These are phyloP conservation scores for Phylloporus sp. DNA, from an alignment of 768 basidiomycete genomes.

Conservation along the genomic window DNA sequence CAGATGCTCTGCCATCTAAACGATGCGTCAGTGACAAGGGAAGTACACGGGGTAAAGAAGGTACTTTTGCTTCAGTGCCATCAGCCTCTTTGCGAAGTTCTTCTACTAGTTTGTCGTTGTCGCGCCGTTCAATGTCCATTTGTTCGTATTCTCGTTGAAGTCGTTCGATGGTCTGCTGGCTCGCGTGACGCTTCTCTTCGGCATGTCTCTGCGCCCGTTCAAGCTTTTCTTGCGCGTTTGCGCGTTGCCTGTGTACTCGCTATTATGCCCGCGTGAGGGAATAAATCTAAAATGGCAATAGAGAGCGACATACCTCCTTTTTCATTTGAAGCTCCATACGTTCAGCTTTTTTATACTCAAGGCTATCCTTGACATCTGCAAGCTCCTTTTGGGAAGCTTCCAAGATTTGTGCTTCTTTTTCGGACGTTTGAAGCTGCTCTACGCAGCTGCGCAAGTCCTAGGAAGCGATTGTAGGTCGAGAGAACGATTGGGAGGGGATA, in stretches of 20 bases:
- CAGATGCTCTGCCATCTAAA: constrained; percentile 72
- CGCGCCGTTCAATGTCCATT: constrained; percentile 70
- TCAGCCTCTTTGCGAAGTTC: constrained; percentile 70
- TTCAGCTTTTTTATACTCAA: constrained; percentile 74
- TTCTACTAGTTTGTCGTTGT: constrained; percentile 76
- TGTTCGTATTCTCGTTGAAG: constrained; percentile 76
- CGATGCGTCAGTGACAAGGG: background rate
- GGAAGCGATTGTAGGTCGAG: background rate
- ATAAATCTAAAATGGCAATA: background rate
- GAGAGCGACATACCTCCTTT: constrained; percentile 51
- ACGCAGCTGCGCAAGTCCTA: constrained; percentile 70
- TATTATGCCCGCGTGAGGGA: constrained; percentile 28
- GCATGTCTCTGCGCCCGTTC: constrained; percentile 74
- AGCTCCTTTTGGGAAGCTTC: constrained; percentile 65
- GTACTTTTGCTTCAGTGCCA: constrained; percentile 63
- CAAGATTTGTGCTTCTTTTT: constrained; percentile 62
- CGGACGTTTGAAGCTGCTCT: constrained; percentile 73
- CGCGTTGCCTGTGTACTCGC: constrained; percentile 78
- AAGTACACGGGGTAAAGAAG: background rate
- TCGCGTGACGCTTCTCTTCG: constrained; percentile 74
- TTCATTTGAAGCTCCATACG: constrained; percentile 62
- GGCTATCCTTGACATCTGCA: constrained; percentile 60
- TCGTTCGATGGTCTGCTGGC: constrained; percentile 68
- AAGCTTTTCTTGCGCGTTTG: constrained; percentile 80
- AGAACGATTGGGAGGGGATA: background rate